Evolutionary conservation across 352 stramenopile genomes (phyloP).

Genomic region (Phytopythium vexans): DNA sequence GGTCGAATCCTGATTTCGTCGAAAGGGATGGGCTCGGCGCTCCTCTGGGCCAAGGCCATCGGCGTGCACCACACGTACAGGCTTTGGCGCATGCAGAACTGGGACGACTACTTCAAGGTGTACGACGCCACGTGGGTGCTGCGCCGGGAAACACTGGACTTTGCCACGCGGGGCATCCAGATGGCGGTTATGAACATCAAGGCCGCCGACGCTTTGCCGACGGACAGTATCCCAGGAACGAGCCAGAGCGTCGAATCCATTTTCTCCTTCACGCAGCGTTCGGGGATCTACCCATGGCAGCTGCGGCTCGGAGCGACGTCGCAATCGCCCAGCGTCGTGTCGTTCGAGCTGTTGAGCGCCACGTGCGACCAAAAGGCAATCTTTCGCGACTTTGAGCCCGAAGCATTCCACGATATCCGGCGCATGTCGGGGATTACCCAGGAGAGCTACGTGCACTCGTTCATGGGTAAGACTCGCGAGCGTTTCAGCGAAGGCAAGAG

Average conservation of each 20-base stretch:
- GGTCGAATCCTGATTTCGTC: constrained; percentile 62
- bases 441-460: constrained; percentile 75
- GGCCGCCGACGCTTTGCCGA: not conserved
- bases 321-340: constrained; percentile 50
- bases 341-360: constrained; percentile 69
- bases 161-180: constrained; percentile 79
- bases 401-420: constrained; percentile 79
- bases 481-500: constrained; percentile 90
- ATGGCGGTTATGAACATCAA: constrained; percentile 36
- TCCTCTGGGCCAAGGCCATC: constrained; percentile 72
- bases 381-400: constrained; percentile 83
- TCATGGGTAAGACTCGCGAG: constrained; percentile 75
- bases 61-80: constrained; percentile 57
- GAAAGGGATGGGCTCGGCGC: constrained; percentile 59
- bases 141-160: constrained; percentile 80
- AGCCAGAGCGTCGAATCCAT: constrained; percentile 33
- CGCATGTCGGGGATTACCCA: constrained; percentile 74
- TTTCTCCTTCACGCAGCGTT: constrained; percentile 68
- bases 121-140: constrained; percentile 85
- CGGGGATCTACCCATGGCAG: constrained; percentile 66
- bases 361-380: constrained; percentile 60
- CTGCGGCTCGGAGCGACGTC: constrained; percentile 39
- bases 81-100: constrained; percentile 76
- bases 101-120: constrained; percentile 85
- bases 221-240: constrained; percentile 4